Conservation (phyloP, 2,329 filamentous ascomycete genomes). For the Epichloe bromicola region DNA sequence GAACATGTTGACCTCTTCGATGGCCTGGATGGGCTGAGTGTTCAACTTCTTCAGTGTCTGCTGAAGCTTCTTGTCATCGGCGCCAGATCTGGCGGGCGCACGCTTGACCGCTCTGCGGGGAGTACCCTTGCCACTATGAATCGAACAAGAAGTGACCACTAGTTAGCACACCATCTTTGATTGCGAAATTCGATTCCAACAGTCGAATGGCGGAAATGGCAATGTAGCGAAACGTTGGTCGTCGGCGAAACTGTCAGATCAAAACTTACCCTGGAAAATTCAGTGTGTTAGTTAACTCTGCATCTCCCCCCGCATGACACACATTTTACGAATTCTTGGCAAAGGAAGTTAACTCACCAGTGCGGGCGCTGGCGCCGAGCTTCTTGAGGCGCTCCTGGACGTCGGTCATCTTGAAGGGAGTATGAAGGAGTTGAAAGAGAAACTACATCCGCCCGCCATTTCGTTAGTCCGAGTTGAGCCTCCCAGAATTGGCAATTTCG, state of each 20-base stretch:
- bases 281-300: not conserved
- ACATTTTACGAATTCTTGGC: not conserved
- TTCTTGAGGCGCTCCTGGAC: conserved; percentile 48
- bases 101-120: conserved; percentile 98
- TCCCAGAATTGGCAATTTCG: not conserved
- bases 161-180: conserved; percentile 12
- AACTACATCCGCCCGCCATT: not conserved
- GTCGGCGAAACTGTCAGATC: not conserved
- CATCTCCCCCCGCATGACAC: not conserved
- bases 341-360: conserved; percentile 44
- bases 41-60: conserved; percentile 97
- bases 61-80: conserved; percentile 99
- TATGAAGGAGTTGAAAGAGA: conserved; percentile 15
- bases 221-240: not conserved
- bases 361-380: conserved; percentile 41
- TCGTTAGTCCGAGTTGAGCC: conserved; percentile 7
- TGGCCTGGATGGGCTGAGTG: conserved; percentile 97
- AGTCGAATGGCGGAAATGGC: not conserved
- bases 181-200: not conserved
- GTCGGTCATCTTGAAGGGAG: conserved; percentile 35
- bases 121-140: conserved; percentile 78
- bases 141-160: conserved; percentile 5
- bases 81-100: conserved; percentile 79
- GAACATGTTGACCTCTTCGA: conserved; percentile 99
- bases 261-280: conserved; percentile 23